A percentile compares a stretch with the other conserved stretches of the same genome.
Conservation (phyloP, 1,139 yeast species). For the Insectozyma bohioensis region DNA sequence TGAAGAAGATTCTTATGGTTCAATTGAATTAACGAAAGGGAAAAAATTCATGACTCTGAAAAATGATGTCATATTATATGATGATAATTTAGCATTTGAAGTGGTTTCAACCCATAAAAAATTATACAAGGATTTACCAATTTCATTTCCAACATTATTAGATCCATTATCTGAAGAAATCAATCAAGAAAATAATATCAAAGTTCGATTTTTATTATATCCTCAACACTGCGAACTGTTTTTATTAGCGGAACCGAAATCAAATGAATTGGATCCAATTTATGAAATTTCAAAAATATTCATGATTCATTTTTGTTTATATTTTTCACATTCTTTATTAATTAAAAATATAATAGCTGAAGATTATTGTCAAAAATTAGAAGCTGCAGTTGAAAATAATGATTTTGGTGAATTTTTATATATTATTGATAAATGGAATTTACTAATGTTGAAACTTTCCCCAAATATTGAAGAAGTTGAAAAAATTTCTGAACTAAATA, state of each 20-base stretch:
- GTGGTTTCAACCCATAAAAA: slow-evolving; percentile 30
- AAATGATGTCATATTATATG: slow-evolving; percentile 18
- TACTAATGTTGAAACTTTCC: slow-evolving; percentile 35
- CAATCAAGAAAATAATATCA: slow-evolving; percentile 34
- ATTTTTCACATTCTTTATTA: slow-evolving; percentile 37
- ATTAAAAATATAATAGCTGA: slow-evolving; percentile 36
- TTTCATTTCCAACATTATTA: slow-evolving; percentile 37
- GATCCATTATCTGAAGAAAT: slow-evolving; percentile 18
- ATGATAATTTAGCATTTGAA: slow-evolving; percentile 30
- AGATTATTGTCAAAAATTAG: slow-evolving; percentile 34
- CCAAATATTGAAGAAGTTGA: slow-evolving; percentile 23
- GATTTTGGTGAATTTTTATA: slow-evolving; percentile 36
- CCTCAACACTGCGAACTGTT: slow-evolving; percentile 44
- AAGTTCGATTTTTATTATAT: slow-evolving; percentile 37
- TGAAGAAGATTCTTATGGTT: background rate
- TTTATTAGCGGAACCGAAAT: slow-evolving; percentile 45
- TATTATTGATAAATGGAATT: slow-evolving; percentile 45
- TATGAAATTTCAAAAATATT: slow-evolving; percentile 62
- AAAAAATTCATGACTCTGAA: slow-evolving; percentile 20
- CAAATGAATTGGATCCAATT: slow-evolving; percentile 67
- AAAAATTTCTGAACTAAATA: slow-evolving; percentile 8
- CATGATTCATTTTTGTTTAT: slow-evolving; percentile 43
- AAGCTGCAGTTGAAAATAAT: slow-evolving; percentile 31
- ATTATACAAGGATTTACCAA: slow-evolving; percentile 35
- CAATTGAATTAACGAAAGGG: slow-evolving; percentile 7